Conservation (phyloP, 108 stramenopile genomes). For the Pseudonitzschia delicatissima region DNA sequence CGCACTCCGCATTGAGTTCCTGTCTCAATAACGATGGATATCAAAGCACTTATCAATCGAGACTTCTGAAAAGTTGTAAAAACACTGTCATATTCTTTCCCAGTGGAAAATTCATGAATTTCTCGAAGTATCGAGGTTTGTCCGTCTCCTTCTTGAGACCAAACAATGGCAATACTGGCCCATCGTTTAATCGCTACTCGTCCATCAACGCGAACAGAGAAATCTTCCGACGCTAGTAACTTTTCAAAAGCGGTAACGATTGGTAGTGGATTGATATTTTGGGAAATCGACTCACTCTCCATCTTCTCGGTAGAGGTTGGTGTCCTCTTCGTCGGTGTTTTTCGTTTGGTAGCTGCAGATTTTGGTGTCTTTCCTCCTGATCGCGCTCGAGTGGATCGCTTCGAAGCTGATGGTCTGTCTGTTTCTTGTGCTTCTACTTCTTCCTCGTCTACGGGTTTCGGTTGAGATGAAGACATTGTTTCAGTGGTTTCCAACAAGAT, state of each 20-base stretch:
- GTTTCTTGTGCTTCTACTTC: background rate
- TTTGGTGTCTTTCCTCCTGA: background rate
- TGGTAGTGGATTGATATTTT: background rate
- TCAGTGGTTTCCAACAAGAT: background rate
- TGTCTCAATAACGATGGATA: slow-evolving; percentile 22
- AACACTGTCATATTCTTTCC: background rate
- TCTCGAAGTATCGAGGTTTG: background rate
- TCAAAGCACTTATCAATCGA: slow-evolving; percentile 11
- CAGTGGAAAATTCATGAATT: background rate
- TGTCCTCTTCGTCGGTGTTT: background rate
- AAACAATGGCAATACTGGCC: slow-evolving; percentile 38
- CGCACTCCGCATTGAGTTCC: slow-evolving; percentile 26
- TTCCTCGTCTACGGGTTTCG: background rate
- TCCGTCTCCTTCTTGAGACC: slow-evolving; percentile 30
- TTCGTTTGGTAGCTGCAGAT: background rate
- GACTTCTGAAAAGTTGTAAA: slow-evolving; percentile 5
- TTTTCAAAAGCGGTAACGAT: slow-evolving; percentile 7
- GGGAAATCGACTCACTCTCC: background rate
- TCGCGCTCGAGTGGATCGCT: slow-evolving; percentile 7
- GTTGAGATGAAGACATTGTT: background rate
- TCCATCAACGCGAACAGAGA: slow-evolving; percentile 24
- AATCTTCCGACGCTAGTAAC: background rate
- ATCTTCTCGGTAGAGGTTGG: background rate
- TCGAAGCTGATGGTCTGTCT: background rate
- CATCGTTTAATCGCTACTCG: slow-evolving; percentile 32